Conservation (phyloP, 108 stramenopile species). For the Cyclotella kingstonii region DNA sequence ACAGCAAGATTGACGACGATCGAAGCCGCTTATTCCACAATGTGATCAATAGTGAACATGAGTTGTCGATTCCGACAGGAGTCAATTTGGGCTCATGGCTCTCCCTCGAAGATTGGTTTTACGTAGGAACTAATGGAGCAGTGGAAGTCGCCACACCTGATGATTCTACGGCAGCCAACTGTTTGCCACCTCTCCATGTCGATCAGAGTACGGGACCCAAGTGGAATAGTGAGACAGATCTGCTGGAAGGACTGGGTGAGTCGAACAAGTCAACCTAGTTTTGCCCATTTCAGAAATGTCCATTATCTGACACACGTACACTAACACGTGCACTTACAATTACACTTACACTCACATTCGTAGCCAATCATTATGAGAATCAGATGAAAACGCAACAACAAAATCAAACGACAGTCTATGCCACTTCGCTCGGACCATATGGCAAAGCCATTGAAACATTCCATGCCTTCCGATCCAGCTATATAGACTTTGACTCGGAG, state of each 20-base stretch:
- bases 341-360: too few relatives aligned
- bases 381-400: slow-evolving; percentile 15
- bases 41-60: neutral
- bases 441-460: slow-evolving; percentile 53
- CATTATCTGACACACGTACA: too few relatives aligned
- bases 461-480: slow-evolving; percentile 60
- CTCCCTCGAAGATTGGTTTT: slow-evolving; percentile 82
- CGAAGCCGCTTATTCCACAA: neutral
- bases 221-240: slow-evolving; percentile 78
- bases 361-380: slow-evolving; percentile 21
- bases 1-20: neutral
- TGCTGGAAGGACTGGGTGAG: slow-evolving; percentile 44
- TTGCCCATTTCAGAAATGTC: too few relatives aligned
- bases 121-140: slow-evolving; percentile 56
- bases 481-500: slow-evolving; percentile 61
- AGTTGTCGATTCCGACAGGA: slow-evolving; percentile 51
- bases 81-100: slow-evolving; percentile 78
- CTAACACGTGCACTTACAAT: too few relatives aligned
- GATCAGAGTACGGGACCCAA: slow-evolving; percentile 52
- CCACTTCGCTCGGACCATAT: slow-evolving; percentile 27
- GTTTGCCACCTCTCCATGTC: slow-evolving; percentile 67
- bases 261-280: too few relatives aligned
- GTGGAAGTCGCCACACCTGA: slow-evolving; percentile 74
- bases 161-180: slow-evolving; percentile 43
- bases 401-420: slow-evolving; percentile 8